Percentiles rank a stretch among this genome's conserved stretches.
Evolutionary conservation across 2,329 filamentous ascomycete species (phyloP).

Genomic region (Dryadomyces quercivorus): DNA sequence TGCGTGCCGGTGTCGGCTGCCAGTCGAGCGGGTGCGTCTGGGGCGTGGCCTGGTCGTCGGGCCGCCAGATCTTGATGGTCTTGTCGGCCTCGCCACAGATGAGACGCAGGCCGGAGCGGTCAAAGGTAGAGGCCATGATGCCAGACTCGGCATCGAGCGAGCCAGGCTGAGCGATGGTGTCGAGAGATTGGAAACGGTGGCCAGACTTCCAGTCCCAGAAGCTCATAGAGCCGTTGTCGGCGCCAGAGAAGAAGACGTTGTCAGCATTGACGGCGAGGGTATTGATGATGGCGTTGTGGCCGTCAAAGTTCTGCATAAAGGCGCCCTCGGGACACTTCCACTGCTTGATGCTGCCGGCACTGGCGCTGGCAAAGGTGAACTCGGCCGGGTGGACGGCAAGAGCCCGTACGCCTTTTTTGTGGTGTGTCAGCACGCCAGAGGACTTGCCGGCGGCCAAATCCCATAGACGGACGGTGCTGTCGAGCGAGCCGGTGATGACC

Average conservation of each 20-base stretch:
- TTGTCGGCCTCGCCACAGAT: slow-evolving; percentile 96
- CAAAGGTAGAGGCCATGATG: slow-evolving; percentile 88
- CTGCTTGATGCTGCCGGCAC: slow-evolving; percentile 91
- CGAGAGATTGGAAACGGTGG: slow-evolving; percentile 76
- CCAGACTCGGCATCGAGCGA: slow-evolving; percentile 89
- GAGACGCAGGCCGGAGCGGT: slow-evolving; percentile 74
- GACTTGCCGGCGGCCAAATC: slow-evolving; percentile 93
- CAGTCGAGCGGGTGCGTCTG: slow-evolving; percentile 88
- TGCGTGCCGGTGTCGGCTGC: slow-evolving; percentile 68
- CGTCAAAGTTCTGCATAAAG: slow-evolving; percentile 98
- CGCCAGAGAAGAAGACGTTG: slow-evolving; percentile 88
- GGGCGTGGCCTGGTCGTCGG: slow-evolving; percentile 78
- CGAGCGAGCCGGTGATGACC: slow-evolving; percentile 84
- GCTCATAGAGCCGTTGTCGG: slow-evolving; percentile 88
- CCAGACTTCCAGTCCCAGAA: slow-evolving; percentile 99
- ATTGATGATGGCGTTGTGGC: slow-evolving; percentile 94
- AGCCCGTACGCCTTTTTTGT: slow-evolving; percentile 91
- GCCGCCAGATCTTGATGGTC: slow-evolving; percentile 97
- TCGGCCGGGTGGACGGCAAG: slow-evolving; percentile 79
- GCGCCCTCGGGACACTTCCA: slow-evolving; percentile 98
- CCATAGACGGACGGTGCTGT: slow-evolving; percentile 85
- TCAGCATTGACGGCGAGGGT: slow-evolving; percentile 86
- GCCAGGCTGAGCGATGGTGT: slow-evolving; percentile 88
- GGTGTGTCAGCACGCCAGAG: slow-evolving; percentile 91
- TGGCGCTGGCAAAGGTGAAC: slow-evolving; percentile 91